phyloP scores from a whole-genome alignment of 2,329 filamentous ascomycete genomes.

The Diaporthe citri region DNA sequence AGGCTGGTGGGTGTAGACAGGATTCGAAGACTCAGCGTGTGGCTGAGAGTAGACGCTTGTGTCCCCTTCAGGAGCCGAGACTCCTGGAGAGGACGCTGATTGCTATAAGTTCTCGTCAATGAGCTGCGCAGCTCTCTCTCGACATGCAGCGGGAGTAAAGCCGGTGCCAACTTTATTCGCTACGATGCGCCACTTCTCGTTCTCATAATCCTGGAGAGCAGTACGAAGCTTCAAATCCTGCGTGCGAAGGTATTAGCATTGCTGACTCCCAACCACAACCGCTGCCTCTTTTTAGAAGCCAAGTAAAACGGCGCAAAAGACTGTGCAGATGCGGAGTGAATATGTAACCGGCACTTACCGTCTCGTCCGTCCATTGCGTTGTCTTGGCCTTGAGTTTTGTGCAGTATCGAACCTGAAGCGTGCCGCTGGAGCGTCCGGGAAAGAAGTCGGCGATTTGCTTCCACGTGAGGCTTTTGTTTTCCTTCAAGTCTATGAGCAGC shows the following conservation, averaged over 20 bases:
- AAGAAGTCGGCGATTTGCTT: slow-evolving; percentile 98
- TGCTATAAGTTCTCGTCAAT: slow-evolving; percentile 66
- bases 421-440: slow-evolving; percentile 89
- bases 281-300: too few relatives aligned
- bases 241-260: slow-evolving; percentile 25
- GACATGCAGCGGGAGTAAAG: slow-evolving; percentile 88
- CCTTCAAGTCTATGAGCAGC: slow-evolving; percentile 88
- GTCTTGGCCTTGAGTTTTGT: slow-evolving; percentile 96
- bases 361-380: slow-evolving; percentile 93
- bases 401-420: slow-evolving; percentile 93
- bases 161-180: slow-evolving; percentile 91
- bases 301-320: background rate
- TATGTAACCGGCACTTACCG: slow-evolving; percentile 68
- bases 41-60: slow-evolving; percentile 55
- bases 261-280: background rate
- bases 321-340: background rate
- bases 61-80: slow-evolving; percentile 61
- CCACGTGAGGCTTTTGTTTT: slow-evolving; percentile 95
- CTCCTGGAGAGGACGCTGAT: slow-evolving; percentile 65
- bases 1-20: slow-evolving; percentile 36
- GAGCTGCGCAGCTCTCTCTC: slow-evolving; percentile 80
- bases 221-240: slow-evolving; percentile 83
- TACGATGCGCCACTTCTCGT: slow-evolving; percentile 93
- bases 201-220: slow-evolving; percentile 86
- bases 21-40: slow-evolving; percentile 42